A percentile compares a stretch with the other conserved stretches of the same genome.
phyloP scores from a whole-genome alignment of 306 rosid species.

The Senna siamea region DNA sequence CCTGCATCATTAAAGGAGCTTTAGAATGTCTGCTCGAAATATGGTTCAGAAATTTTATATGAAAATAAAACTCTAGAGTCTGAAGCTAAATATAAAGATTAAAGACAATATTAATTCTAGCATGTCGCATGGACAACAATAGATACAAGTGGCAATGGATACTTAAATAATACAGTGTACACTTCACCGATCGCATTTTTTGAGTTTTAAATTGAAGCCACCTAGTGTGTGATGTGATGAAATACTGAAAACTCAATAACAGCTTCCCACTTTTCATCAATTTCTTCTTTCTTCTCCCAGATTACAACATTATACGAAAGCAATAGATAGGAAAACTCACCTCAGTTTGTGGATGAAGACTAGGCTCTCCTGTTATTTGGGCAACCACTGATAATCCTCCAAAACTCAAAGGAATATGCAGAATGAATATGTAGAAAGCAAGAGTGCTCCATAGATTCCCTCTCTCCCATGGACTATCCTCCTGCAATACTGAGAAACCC shows the following conservation, averaged over 20 bases:
- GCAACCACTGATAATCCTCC: slow-evolving; percentile 75
- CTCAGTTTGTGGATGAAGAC: slow-evolving; percentile 72
- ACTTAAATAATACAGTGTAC: neutral
- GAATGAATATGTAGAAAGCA: slow-evolving; percentile 67
- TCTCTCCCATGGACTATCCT: slow-evolving; percentile 65
- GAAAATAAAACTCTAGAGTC: neutral
- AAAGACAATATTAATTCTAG: slow-evolving; percentile 15
- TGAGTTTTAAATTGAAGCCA: too few relatives aligned
- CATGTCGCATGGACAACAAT: neutral
- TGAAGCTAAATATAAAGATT: neutral
- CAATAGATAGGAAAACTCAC: slow-evolving; percentile 43
- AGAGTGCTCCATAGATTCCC: slow-evolving; percentile 64
- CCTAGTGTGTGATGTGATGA: neutral
- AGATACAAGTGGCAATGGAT: slow-evolving; percentile 15
- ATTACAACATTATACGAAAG: slow-evolving; percentile 3
- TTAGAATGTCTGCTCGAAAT: neutral
- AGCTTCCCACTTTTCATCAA: slow-evolving; percentile 12
- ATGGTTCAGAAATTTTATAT: neutral
- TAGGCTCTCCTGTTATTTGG: slow-evolving; percentile 46
- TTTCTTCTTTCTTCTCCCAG: neutral
- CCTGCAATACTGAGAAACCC: slow-evolving; percentile 67
- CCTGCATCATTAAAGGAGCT: slow-evolving; percentile 47
- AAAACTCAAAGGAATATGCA: slow-evolving; percentile 91
- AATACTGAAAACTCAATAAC: neutral
- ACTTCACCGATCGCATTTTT: too few relatives aligned